These are phyloP conservation scores for Houttuynia cordata DNA, from an alignment of 164 flowering plant genomes.

Conservation along the genomic window DNA sequence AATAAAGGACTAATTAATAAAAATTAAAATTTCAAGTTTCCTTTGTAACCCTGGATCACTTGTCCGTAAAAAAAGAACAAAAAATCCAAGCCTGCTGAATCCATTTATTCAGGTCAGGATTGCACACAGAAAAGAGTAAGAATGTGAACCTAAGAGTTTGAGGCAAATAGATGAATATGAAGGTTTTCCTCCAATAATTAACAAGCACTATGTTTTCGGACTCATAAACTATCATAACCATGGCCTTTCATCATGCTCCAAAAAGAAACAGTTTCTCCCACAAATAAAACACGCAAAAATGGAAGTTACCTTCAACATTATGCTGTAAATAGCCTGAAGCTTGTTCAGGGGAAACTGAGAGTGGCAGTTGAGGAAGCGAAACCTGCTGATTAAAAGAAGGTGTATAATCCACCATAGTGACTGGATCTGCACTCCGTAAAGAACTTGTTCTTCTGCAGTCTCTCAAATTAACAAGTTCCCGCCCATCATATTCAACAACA, in stretches of 20 bases:
- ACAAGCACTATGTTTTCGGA: too few relatives aligned
- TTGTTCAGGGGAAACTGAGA: constrained; percentile 27
- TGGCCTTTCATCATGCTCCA: background rate
- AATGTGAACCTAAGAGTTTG: too few relatives aligned
- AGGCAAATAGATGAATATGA: too few relatives aligned
- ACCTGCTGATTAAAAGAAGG: constrained; percentile 39
- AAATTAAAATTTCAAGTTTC: too few relatives aligned
- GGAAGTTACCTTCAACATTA: constrained; percentile 35
- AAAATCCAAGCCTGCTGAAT: too few relatives aligned
- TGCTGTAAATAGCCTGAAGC: constrained; percentile 28
- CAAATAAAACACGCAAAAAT: background rate
- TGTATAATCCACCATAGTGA: constrained; percentile 23
- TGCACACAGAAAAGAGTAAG: too few relatives aligned
- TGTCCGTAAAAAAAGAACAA: too few relatives aligned
- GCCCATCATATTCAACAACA: constrained; percentile 88
- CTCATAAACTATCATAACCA: background rate
- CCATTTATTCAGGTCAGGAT: too few relatives aligned
- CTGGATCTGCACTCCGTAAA: constrained; percentile 24
- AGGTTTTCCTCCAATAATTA: too few relatives aligned
- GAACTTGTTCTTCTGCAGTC: constrained; percentile 26
- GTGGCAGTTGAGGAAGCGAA: constrained; percentile 33
- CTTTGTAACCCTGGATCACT: too few relatives aligned
- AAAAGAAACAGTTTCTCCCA: too few relatives aligned
- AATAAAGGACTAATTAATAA: too few relatives aligned
- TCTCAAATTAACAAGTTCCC: constrained; percentile 45